phyloP scores from a whole-genome alignment of 2,329 filamentous ascomycete species.

The Rutstroemia sp. region DNA sequence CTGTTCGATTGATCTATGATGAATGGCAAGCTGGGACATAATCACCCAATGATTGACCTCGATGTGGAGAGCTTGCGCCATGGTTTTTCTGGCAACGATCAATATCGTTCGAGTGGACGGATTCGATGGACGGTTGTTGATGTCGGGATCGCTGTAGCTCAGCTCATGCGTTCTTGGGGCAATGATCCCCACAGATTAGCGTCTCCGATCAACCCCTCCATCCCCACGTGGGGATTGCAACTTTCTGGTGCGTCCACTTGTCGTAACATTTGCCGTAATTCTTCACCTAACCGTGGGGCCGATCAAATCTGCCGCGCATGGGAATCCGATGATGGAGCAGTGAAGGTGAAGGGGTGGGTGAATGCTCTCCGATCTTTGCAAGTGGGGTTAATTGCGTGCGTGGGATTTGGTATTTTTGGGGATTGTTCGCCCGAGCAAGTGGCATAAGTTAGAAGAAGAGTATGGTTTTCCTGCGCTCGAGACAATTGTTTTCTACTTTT shows the following conservation, averaged over 20 bases:
- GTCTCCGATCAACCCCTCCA: not conserved
- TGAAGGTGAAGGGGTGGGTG: no score
- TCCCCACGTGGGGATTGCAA: not conserved
- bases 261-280: not conserved
- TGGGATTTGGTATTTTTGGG: not conserved
- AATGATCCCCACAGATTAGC: not conserved
- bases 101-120: not conserved
- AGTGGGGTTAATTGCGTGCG: not conserved
- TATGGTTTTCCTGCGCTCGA: not conserved
- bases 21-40: not conserved
- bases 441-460: not conserved
- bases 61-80: slow-evolving; percentile 6
- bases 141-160: not conserved
- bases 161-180: not conserved
- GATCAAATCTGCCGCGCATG: not conserved
- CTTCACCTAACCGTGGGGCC: not conserved
- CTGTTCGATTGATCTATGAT: not conserved
- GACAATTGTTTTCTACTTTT: not conserved
- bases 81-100: not conserved
- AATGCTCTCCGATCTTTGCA: no score
- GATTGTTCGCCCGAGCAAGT: not conserved
- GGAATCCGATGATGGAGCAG: no score
- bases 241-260: not conserved
- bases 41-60: not conserved
- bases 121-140: not conserved